Evolutionary conservation across 2,329 filamentous ascomycete genomes (phyloP), one percentile per base, ranked within the genome.

Genomic region (Phoma herbarum): DNA sequence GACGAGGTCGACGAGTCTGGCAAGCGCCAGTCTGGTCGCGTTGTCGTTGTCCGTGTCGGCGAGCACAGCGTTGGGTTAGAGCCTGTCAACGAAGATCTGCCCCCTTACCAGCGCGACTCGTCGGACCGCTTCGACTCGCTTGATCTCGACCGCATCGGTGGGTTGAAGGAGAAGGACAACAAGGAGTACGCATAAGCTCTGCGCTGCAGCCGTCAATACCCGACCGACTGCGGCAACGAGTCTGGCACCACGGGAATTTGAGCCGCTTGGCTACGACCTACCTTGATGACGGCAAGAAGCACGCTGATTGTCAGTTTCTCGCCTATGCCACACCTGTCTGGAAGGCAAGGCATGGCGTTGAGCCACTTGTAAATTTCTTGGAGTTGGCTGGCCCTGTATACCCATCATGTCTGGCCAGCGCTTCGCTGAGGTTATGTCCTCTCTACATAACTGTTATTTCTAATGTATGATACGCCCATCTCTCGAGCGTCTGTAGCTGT

Each of bases 61-160:
- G 95, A 98, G 66, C 90, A 87, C 61, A 90, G 91, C 46, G 88
- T 98, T 64, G 95, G 94, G 48, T 85, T 98, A 63, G 94, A 97
- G 80, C 94, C 93, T 53, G 86, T 96, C 66, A 77, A 84, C 58
- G 88, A 91, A 59, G 89, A 93, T 46, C 85, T 97, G 43, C 94
- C 95, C 9, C 91, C 93, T 16, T 98, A 98, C 76, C 89, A 96
- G 80, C 90, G 92, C 79, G 89, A 90, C 72, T 87, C 88, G 76
- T 87, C 86, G 59, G 86, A 87, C 60, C 87, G 92, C 66, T 98
- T 97, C 81, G 91, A 97, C 77, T 95, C 93, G 3, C 88, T 99
- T 70, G 94, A 99, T 76, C 90, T 99, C 77, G 91, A 98, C 70
- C 88, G 92, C 65, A 96, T 98, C 75, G 95, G 95, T 50, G 95